Base-by-base conservation (phyloP, 768 basidiomycete genomes). In the Lepiota venenata region DNA sequence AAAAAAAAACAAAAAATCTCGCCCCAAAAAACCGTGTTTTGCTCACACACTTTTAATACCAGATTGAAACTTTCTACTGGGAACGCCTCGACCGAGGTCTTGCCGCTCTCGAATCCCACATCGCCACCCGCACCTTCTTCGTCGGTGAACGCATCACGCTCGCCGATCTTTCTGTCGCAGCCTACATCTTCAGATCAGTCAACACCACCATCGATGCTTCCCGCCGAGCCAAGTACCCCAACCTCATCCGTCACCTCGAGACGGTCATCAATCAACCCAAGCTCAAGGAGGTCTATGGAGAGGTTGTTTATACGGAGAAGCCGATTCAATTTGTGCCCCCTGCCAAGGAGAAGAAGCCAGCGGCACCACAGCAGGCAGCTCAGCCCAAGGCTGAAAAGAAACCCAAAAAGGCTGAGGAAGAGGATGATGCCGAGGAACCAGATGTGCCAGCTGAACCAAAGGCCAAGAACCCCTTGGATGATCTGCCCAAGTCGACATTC, bases 121-220 rank as follows among this genome's bases (percentile, higher is more conserved):
- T 99, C 62, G 66, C 76, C 46, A 77, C 82, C 54, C 84, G 81
- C 65, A 99, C 96, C 43, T 98, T 85, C 82, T 81, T 98, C 64
- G 93, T 93, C 52, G 87, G 86, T 60, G 92, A 99, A 68, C 91
- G 96, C 65, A 88, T 98, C 78, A 92, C 93, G 58, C 79, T 96
- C 44, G 97, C 94, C 59, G 97, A 99, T 64, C 69, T 99, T 70
- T 67, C 69, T 65, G 61, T 91, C 60, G 91, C 88, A 36, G 68
- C 76, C 49, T 59, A 80, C 65, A 66, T 93, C 57, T 76, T 76
- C 59, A 75, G 76, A 57, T 78, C 79, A 2, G 80, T 82, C 64
- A 50, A 63, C 20, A n/a, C 73, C 60, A 81, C 81, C 58, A 59
- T 93, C 61, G 95, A 93, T 63, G 81, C 85, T 15, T 61, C 79